phyloP scores from a whole-genome alignment of 768 basidiomycete species.

The Hebeloma cylindrosporum region DNA sequence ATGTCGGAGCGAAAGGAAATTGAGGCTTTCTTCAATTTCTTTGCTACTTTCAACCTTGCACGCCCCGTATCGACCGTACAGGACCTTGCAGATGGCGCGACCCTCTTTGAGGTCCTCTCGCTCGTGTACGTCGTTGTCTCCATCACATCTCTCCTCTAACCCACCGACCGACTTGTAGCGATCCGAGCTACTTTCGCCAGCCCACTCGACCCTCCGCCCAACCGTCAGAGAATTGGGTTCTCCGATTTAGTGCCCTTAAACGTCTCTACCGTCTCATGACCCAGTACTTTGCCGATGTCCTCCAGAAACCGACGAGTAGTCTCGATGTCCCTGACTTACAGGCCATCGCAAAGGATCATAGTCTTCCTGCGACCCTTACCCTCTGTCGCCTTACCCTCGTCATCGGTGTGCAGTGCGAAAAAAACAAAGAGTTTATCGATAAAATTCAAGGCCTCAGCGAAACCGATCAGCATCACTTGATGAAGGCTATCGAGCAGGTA shows the following conservation, averaged over 20 bases:
- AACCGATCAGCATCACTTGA: constrained; percentile 81
- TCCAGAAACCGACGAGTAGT: constrained; percentile 74
- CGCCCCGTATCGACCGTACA: constrained; percentile 59
- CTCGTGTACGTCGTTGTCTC: constrained; percentile 57
- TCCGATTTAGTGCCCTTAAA: constrained; percentile 81
- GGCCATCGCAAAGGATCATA: constrained; percentile 76
- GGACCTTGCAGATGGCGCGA: constrained; percentile 80
- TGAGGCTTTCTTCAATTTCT: constrained; percentile 80
- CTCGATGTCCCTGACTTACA: constrained; percentile 89
- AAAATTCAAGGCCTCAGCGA: constrained; percentile 85
- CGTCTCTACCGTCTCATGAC: constrained; percentile 85
- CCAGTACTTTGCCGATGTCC: constrained; percentile 82
- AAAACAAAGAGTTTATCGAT: constrained; percentile 85
- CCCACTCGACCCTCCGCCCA: constrained; percentile 57
- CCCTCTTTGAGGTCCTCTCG: constrained; percentile 72
- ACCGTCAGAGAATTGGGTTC: constrained; percentile 84
- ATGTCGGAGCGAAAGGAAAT: constrained; percentile 61
- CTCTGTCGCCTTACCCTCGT: constrained; percentile 83
- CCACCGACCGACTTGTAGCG: constrained; percentile 44
- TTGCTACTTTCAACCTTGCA: constrained; percentile 68
- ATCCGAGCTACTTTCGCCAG: constrained; percentile 75
- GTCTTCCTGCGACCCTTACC: constrained; percentile 61
- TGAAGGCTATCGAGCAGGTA: constrained; percentile 94
- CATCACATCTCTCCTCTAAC: not conserved
- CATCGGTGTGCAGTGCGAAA: constrained; percentile 86